Percentiles rank a stretch among this genome's conserved stretches.
phyloP scores from a whole-genome alignment of 164 flowering plant species.

The Berberis vulgaris region DNA sequence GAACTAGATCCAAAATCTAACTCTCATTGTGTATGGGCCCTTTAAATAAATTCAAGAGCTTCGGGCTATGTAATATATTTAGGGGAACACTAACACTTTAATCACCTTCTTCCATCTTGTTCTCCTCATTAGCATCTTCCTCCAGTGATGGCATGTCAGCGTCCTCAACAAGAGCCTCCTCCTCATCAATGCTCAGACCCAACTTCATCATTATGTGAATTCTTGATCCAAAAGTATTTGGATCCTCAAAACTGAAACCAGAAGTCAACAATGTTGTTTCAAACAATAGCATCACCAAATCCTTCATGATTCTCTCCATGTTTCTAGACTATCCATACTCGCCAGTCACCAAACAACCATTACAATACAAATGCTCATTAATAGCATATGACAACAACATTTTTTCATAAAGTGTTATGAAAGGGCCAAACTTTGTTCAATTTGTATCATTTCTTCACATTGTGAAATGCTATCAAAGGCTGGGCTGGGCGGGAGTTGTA shows the following conservation, averaged over 20 bases:
- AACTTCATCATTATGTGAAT: conserved; percentile 61
- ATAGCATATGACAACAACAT: too few species aligned
- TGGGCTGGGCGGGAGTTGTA: too few species aligned
- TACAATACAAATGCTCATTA: too few species aligned
- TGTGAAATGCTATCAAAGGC: too few species aligned
- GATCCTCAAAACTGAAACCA: conserved; percentile 58
- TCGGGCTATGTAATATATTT: too few species aligned
- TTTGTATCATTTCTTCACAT: too few species aligned
- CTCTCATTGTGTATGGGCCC: too few species aligned
- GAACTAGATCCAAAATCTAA: too few species aligned
- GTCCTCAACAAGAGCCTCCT: conserved; percentile 17
- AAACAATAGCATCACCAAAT: conserved; percentile 42
- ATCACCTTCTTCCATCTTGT: conserved; percentile 29
- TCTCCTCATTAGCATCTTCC: conserved; percentile 19
- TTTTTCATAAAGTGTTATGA: too few species aligned
- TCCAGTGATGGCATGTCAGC: conserved; percentile 22
- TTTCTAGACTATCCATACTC: conserved; percentile 71
- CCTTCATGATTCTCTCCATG: conserved; percentile 72
- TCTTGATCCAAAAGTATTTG: conserved; percentile 42
- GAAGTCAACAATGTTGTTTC: conserved; percentile 57
- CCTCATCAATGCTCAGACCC: conserved; percentile 55
- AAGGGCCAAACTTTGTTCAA: too few species aligned
- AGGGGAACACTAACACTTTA: background rate
- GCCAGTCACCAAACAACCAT: conserved; percentile 49
- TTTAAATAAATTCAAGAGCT: too few species aligned